Conservation (phyloP, 257 asterid genomes). For the Paulownia fortunei region DNA sequence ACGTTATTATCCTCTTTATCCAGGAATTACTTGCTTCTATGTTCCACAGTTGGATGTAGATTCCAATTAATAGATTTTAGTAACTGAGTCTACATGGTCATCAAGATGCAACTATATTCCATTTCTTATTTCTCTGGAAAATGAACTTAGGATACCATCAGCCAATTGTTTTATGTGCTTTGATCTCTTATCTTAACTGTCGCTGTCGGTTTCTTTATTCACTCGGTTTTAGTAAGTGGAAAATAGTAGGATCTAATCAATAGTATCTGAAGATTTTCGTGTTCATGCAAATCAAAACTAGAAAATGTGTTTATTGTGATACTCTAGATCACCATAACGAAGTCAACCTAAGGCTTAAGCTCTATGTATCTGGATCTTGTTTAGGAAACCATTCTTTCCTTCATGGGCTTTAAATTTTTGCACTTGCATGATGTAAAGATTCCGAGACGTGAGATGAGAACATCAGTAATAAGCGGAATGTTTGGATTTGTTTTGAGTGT, state of each 20-base stretch:
- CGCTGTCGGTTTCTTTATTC: neutral
- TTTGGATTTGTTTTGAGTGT: too few relatives aligned
- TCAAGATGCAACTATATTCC: neutral
- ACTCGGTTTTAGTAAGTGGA: neutral
- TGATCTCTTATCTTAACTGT: neutral
- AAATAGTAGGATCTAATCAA: neutral
- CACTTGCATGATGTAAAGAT: neutral
- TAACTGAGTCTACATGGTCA: neutral
- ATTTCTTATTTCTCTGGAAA: neutral
- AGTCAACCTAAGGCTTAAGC: neutral
- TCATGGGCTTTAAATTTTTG: too few relatives aligned
- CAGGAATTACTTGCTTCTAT: neutral
- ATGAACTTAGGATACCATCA: neutral
- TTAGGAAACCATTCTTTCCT: neutral
- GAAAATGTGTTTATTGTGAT: neutral
- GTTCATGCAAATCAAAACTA: neutral
- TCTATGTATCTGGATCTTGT: neutral
- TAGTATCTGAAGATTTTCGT: neutral
- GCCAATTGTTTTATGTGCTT: neutral
- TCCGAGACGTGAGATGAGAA: neutral
- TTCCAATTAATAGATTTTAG: neutral
- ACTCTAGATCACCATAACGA: neutral
- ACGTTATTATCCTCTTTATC: neutral
- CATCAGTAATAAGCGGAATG: too few relatives aligned
- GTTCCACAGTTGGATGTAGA: neutral